Evolutionary conservation across 2,329 filamentous ascomycete species (phyloP).

Genomic region (Magnaporthales sp.): DNA sequence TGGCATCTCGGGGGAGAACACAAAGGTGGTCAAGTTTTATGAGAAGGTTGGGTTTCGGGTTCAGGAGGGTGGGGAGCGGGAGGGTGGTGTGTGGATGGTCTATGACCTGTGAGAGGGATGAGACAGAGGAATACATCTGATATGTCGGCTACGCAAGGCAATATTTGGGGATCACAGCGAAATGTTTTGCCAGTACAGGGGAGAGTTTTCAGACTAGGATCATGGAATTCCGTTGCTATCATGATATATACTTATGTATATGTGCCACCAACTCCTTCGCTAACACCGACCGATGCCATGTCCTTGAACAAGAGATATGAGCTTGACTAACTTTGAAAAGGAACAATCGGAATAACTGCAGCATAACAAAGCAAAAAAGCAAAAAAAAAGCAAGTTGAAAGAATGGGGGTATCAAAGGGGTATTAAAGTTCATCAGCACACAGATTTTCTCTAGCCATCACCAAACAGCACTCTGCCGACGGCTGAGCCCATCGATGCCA

Average conservation of each 20-base stretch:
- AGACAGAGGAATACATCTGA: neutral
- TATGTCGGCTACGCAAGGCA: neutral
- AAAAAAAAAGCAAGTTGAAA: too few relatives aligned
- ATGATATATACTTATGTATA: too few relatives aligned
- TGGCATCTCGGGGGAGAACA: constrained; percentile 36
- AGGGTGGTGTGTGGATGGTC: constrained; percentile 30
- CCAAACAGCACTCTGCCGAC: neutral
- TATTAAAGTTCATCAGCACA: too few relatives aligned
- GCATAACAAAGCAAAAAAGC: too few relatives aligned
- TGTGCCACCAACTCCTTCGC: too few relatives aligned
- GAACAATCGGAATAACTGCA: neutral
- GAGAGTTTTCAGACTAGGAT: too few relatives aligned
- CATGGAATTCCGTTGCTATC: too few relatives aligned
- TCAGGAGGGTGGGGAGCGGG: constrained; percentile 23
- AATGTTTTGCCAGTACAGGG: neutral
- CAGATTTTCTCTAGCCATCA: neutral
- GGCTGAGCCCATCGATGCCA: neutral
- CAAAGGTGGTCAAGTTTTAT: constrained; percentile 38
- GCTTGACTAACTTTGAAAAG: too few relatives aligned
- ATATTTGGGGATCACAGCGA: neutral
- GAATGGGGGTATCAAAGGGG: too few relatives aligned
- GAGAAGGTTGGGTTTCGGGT: constrained; percentile 35
- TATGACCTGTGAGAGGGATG: constrained; percentile 20
- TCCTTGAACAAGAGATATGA: neutral
- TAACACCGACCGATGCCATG: too few relatives aligned